Evolutionary conservation across 2,329 filamentous ascomycete species (phyloP).

Genomic region (Furcasterigmium sp.): DNA sequence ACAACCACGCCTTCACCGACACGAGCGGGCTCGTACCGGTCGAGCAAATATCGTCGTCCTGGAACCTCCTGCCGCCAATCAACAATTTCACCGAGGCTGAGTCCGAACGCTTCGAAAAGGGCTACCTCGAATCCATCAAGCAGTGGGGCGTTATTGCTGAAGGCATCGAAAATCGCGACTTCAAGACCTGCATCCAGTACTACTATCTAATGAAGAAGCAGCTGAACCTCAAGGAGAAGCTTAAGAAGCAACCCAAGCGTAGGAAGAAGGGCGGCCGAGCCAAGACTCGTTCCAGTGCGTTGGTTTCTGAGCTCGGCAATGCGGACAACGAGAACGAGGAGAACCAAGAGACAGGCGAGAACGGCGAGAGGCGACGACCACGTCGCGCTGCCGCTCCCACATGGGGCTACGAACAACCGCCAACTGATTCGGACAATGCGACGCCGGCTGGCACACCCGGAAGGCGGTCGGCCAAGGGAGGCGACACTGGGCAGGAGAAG

Average conservation of each 20-base stretch:
- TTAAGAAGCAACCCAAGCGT: conserved; percentile 58
- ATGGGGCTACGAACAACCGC: conserved; percentile 58
- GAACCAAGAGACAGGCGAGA: conserved; percentile 50
- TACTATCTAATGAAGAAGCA: conserved; percentile 78
- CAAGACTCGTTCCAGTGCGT: conserved; percentile 57
- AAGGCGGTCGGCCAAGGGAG: conserved; percentile 43
- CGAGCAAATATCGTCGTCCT: conserved; percentile 62
- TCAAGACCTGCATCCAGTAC: conserved; percentile 77
- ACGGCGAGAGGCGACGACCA: conserved; percentile 55
- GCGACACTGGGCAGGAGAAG: conserved; percentile 38
- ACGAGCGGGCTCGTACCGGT: conserved; percentile 59
- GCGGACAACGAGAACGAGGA: conserved; percentile 53
- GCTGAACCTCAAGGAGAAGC: conserved; percentile 71
- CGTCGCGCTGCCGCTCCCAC: conserved; percentile 65
- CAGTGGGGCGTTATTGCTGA: conserved; percentile 77
- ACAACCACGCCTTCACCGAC: conserved; percentile 57
- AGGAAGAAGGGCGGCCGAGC: conserved; percentile 50
- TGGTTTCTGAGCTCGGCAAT: conserved; percentile 62
- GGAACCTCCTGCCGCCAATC: conserved; percentile 66
- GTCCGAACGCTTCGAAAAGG: conserved; percentile 64
- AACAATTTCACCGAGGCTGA: conserved; percentile 74
- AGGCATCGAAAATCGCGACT: conserved; percentile 61
- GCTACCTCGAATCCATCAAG: conserved; percentile 72
- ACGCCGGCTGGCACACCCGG: conserved; percentile 54
- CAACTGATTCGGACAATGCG: conserved; percentile 54